phyloP scores from a whole-genome alignment of 768 basidiomycete genomes.

The Leccinum broughii region DNA sequence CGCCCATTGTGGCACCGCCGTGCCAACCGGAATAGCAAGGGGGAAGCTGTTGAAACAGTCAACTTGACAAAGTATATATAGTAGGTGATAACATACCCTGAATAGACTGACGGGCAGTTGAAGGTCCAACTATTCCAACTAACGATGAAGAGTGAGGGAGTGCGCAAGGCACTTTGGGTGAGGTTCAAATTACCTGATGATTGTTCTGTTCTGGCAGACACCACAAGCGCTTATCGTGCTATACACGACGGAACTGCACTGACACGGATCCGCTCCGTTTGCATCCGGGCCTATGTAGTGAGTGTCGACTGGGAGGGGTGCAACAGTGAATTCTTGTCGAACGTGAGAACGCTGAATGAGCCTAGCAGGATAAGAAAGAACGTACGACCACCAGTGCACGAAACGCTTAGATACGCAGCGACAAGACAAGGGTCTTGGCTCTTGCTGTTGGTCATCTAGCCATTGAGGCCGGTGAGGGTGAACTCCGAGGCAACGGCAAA shows the following conservation, averaged over 20 bases:
- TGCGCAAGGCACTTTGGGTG: background rate
- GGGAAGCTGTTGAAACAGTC: conserved; percentile 41
- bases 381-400: conserved; percentile 45
- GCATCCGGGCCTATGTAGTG: conserved; percentile 36
- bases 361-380: conserved; percentile 6
- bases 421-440: conserved; percentile 49
- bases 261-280: conserved; percentile 37
- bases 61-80: background rate
- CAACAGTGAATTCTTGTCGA: conserved; percentile 39
- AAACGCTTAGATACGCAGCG: conserved; percentile 43
- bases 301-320: conserved; percentile 29
- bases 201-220: conserved; percentile 49
- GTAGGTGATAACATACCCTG: conserved; percentile 17
- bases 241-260: conserved; percentile 59
- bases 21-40: conserved; percentile 44
- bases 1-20: conserved; percentile 62
- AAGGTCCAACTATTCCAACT: conserved; percentile 55
- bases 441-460: conserved; percentile 42
- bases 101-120: conserved; percentile 45
- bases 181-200: conserved; percentile 33
- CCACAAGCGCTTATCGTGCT: conserved; percentile 58
- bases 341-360: conserved; percentile 10
- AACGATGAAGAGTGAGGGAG: conserved; percentile 4
- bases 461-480: background rate
- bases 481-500: background rate